Base-by-base conservation (phyloP, 169 alveolate genomes). In the Eimeria praecox region DNA sequence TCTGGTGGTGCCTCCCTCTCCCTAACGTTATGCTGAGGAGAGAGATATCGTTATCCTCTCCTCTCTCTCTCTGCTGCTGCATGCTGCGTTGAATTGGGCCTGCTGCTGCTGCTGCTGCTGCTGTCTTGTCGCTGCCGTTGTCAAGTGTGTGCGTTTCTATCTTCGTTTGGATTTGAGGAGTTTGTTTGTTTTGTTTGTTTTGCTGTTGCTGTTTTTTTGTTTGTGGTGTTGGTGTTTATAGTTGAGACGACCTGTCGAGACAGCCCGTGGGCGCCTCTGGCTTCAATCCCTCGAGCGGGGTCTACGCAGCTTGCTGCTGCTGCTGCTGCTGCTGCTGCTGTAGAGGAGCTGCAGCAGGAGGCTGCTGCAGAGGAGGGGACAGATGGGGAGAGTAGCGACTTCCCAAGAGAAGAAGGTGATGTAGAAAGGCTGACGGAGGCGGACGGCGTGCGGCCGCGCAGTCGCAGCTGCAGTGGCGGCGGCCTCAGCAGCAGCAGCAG, bases 401-500 rank as follows among this genome's bases (percentile, higher is more conserved):
- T 14, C 18, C 30, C 52, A 14, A 83, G 14, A 40, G 38, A 35
- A 33, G 44, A 3, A 20, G 62, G 2, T 64, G 89, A 16, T 2
- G 52, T 27, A 2, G 52, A 2, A 4, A 3, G 1, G 18, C 44
- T 83, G 49, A 1, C 44, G 38, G 87, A 64, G 44, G 12, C 80
- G 35, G 42, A 30, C 38, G 42, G 14, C 38, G 86, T 80, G 87
- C 90, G 80, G 54, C 73, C 62, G 95, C 52, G 33, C 73, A 77
- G 73, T 44, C 62, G 92, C 59, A 92, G 54, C 92, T 56, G 91
- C 66, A 92, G 49, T 16, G 75, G n/a, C n/a, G n/a, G n/a, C n/a
- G n/a, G n/a, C n/a, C n/a, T n/a, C n/a, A n/a, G n/a, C n/a, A n/a
- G n/a, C n/a, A 44, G 38, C 62, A 14, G 66, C 89, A 38, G 89